Evolutionary conservation across 768 basidiomycete genomes (phyloP).

Genomic region (Hortiboletus flavorubellus): DNA sequence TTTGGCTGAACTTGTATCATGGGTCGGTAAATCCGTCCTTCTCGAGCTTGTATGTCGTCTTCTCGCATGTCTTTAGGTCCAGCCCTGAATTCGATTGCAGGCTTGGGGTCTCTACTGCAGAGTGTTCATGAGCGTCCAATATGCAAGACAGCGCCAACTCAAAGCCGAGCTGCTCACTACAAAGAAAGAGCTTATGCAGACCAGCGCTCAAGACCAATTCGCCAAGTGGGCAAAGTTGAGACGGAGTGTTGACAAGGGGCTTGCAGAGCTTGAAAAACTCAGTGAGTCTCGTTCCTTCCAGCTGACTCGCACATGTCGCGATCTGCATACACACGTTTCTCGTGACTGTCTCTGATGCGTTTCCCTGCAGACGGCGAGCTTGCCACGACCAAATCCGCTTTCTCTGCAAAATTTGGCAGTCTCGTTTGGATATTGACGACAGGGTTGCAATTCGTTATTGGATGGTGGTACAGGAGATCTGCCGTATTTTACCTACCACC

Average conservation of each 20-base stretch:
- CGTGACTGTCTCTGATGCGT: neutral
- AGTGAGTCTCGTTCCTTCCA: slow-evolving; percentile 53
- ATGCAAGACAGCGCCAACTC: slow-evolving; percentile 61
- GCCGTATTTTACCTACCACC: slow-evolving; percentile 92
- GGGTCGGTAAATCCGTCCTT: slow-evolving; percentile 86
- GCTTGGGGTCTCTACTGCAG: slow-evolving; percentile 69
- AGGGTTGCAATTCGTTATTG: slow-evolving; percentile 77
- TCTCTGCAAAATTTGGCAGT: slow-evolving; percentile 68
- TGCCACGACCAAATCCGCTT: slow-evolving; percentile 53
- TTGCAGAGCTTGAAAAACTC: slow-evolving; percentile 86
- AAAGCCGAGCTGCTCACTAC: slow-evolving; percentile 76
- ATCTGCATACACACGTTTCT: neutral
- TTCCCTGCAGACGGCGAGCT: slow-evolving; percentile 60
- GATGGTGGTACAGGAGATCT: slow-evolving; percentile 88
- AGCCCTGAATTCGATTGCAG: slow-evolving; percentile 38
- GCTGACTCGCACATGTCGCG: neutral
- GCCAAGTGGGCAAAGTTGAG: slow-evolving; percentile 97
- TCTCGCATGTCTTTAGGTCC: slow-evolving; percentile 1
- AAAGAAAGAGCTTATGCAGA: slow-evolving; percentile 83
- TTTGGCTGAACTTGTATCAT: slow-evolving; percentile 77
- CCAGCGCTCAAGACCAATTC: slow-evolving; percentile 96
- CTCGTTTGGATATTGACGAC: slow-evolving; percentile 83
- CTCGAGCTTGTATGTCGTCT: slow-evolving; percentile 65
- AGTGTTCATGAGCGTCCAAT: slow-evolving; percentile 55
- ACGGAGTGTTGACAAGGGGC: slow-evolving; percentile 86